phyloP scores from a whole-genome alignment of 2,329 filamentous ascomycete genomes.

The Apiospora saccharicola region DNA sequence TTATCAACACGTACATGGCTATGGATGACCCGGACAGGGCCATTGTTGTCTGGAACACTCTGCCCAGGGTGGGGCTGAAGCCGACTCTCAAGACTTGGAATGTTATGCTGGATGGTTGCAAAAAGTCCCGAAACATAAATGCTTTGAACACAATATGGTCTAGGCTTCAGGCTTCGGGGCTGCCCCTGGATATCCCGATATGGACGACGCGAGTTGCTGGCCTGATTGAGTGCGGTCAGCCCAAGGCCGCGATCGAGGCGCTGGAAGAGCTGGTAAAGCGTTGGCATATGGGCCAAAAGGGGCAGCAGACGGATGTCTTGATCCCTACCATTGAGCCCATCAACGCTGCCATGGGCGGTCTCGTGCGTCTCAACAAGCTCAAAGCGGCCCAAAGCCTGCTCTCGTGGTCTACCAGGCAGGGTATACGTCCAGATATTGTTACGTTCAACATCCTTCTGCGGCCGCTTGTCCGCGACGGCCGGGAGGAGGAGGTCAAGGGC shows the following conservation, averaged over 20 bases:
- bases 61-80: conserved; percentile 52
- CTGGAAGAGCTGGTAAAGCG: conserved; percentile 70
- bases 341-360: conserved; percentile 73
- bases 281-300: conserved; percentile 53
- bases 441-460: conserved; percentile 76
- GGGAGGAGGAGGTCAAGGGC: conserved; percentile 54
- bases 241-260: conserved; percentile 65
- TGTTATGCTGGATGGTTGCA: conserved; percentile 76
- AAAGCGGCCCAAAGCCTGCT: conserved; percentile 62
- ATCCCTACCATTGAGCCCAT: conserved; percentile 70
- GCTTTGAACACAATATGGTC: conserved; percentile 73
- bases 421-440: conserved; percentile 62
- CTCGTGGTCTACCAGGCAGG: conserved; percentile 63
- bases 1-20: conserved; percentile 39
- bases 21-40: conserved; percentile 39
- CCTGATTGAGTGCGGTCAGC: conserved; percentile 63
- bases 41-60: conserved; percentile 38
- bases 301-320: conserved; percentile 38
- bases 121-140: conserved; percentile 62
- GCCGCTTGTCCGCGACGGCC: conserved; percentile 60
- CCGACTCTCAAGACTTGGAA: conserved; percentile 75
- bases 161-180: conserved; percentile 63
- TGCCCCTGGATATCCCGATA: conserved; percentile 67
- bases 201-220: conserved; percentile 77
- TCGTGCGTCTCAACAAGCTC: conserved; percentile 59